Evolutionary conservation across 768 basidiomycete species (phyloP), one percentile per base, ranked within the genome.

Genomic region (Mycena metata): DNA sequence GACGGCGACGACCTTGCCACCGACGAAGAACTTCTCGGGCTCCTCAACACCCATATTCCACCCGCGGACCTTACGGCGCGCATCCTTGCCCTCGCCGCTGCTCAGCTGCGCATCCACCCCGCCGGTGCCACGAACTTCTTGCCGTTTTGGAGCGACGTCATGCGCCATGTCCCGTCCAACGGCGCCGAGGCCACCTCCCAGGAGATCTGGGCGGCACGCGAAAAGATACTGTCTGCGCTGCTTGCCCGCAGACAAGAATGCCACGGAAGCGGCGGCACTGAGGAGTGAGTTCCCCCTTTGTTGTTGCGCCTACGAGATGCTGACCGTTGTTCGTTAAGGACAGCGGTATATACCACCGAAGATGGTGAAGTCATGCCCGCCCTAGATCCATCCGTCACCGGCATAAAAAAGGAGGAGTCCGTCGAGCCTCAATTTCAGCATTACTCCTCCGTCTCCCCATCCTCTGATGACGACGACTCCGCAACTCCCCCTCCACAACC

Each of bases 261-360:
- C 10, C 39, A 43, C 17, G 55, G 55, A 41, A 57, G 55, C 21
- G 55, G 55, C 3, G 55, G 39, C 23, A 54, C 35, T 36, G 35
- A 13, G 15, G 39, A 24, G 55, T 57, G 41, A 43, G 55, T 54
- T 36, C 5, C n/a, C 17, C 15, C 35, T 15, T 15, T 21, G 23
- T 57, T 12, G 6, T 43, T 39, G 11, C 23, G 11, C 1, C 24
- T 30, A 30, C 30, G 30, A 30, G 30, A 57, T 30, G 39, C 55
- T 16, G 41, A 43, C 5, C 1, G 16, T 7, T n/a, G 30, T 3
- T 36, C n/a, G 21, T 26, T 23, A 8, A 57, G 55, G 2, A 42
- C 55, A 1, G 39, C 55, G 8, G 55, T 57, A 23, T 26, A 43
- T 21, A 23, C 42, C 13, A 42, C 41, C n/a, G 39, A 13, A 7